Evolutionary conservation across 2,329 filamentous ascomycete genomes (phyloP).

Genomic region (Ophiostoma quercus): DNA sequence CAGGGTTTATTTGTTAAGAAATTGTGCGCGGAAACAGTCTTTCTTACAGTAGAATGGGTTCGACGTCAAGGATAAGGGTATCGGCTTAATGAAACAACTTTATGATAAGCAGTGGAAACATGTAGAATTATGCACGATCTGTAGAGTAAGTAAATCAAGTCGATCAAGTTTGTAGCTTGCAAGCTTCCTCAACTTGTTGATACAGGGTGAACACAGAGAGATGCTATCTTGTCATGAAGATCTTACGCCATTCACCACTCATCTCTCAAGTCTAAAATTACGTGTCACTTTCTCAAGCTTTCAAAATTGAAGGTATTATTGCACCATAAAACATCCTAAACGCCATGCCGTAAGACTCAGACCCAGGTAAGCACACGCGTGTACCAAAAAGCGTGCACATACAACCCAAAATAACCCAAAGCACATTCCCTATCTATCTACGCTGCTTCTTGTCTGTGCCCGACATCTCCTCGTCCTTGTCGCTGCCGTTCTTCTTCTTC

Average conservation of each 20-base stretch:
- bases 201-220: not conserved
- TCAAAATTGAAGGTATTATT: not conserved
- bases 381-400: not conserved
- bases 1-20: not conserved
- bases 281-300: not conserved
- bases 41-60: not conserved
- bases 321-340: not conserved
- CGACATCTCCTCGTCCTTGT: conserved; percentile 45
- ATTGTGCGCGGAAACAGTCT: not conserved
- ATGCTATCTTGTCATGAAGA: not conserved
- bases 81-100: not conserved
- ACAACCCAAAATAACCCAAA: not conserved
- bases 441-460: conserved; percentile 44
- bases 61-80: not conserved
- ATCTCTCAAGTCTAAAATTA: not conserved
- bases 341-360: conserved; percentile 13
- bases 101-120: not conserved
- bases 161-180: not conserved
- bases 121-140: not conserved
- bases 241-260: not conserved
- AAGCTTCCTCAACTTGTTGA: not conserved
- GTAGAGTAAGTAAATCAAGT: not conserved
- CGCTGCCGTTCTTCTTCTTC: conserved; percentile 54
- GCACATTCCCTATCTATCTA: conserved; percentile 30
- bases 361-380: not conserved